These are phyloP conservation scores for Rhizopus sp. DNA, from an alignment of 371 early-diverging fungal species.

Conservation along the genomic window DNA sequence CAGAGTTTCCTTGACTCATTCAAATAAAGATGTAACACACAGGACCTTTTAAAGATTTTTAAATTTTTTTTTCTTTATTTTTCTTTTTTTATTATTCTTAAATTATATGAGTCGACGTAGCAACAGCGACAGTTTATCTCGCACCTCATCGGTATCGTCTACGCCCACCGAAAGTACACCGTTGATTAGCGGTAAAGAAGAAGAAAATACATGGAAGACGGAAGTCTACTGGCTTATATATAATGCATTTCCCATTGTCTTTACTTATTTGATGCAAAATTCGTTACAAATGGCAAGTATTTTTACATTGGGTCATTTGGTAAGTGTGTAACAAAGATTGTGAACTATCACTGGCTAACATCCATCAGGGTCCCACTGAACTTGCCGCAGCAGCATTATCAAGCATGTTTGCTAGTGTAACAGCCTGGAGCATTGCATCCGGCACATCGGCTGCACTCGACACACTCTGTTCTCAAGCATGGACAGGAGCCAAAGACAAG, in stretches of 20 bases:
- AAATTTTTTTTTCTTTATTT: constrained; percentile 9
- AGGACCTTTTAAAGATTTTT: constrained; percentile 5
- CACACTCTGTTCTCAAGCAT: constrained; percentile 87
- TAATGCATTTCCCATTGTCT: constrained; percentile 52
- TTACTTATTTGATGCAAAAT: constrained; percentile 62
- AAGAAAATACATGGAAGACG: constrained; percentile 7
- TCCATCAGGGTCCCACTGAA: constrained; percentile 58
- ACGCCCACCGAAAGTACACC: constrained; percentile 32
- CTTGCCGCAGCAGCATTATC: constrained; percentile 75
- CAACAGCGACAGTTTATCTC: constrained; percentile 16
- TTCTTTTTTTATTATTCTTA: constrained; percentile 4
- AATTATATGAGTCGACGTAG: constrained; percentile 11
- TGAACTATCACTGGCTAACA: constrained; percentile 4
- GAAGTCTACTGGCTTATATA: constrained; percentile 41
- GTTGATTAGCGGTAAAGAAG: constrained; percentile 16
- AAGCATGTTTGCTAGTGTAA: constrained; percentile 78
- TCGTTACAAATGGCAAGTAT: constrained; percentile 60
- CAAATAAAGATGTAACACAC: not conserved
- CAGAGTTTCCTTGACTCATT: constrained; percentile 20
- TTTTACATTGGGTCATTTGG: constrained; percentile 60
- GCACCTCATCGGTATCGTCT: constrained; percentile 24
- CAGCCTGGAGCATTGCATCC: constrained; percentile 71
- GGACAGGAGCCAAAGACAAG: constrained; percentile 72
- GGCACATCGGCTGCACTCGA: constrained; percentile 82
- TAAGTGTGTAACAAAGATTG: constrained; percentile 20